Conservation (phyloP, 768 basidiomycete species). For the Solioccasus polychromus region DNA sequence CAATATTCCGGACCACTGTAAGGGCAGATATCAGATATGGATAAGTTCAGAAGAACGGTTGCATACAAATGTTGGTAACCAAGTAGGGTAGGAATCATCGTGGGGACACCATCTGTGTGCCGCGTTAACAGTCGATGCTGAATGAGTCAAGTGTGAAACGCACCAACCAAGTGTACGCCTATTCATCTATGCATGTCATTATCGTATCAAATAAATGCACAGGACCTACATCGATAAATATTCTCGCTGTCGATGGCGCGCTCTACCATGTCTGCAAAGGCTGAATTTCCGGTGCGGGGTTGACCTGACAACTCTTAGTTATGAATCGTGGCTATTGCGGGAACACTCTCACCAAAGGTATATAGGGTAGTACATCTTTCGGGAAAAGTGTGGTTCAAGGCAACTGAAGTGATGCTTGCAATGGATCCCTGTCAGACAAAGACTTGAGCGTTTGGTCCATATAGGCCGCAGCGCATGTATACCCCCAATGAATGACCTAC, state of each 20-base stretch:
- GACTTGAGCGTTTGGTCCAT: no score
- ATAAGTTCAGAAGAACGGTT: not conserved
- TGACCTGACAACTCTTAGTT: slow-evolving; percentile 38
- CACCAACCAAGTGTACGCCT: slow-evolving; percentile 47
- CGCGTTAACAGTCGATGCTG: not conserved
- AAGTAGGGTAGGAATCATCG: slow-evolving; percentile 41
- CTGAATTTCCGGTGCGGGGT: slow-evolving; percentile 44
- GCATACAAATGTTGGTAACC: slow-evolving; percentile 48
- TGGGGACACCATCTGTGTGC: slow-evolving; percentile 50
- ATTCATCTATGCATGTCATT: slow-evolving; percentile 3
- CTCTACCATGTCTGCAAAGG: slow-evolving; percentile 42
- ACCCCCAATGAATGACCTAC: slow-evolving; percentile 42
- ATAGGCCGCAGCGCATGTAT: no score
- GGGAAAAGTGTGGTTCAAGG: slow-evolving; percentile 30
- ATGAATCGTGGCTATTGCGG: not conserved
- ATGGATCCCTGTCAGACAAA: slow-evolving; percentile 32
- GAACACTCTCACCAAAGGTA: slow-evolving; percentile 39
- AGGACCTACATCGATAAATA: slow-evolving; percentile 40
- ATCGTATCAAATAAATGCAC: not conserved
- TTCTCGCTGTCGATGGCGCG: slow-evolving; percentile 33
- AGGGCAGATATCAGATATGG: slow-evolving; percentile 13
- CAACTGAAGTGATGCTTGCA: slow-evolving; percentile 37
- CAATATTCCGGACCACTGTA: slow-evolving; percentile 42
- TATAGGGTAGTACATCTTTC: slow-evolving; percentile 31
- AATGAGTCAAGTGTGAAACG: not conserved